Evolutionary conservation across 331 rosid genomes (phyloP), one percentile per base, ranked within the genome.

Genomic region (Malus hybrid): DNA sequence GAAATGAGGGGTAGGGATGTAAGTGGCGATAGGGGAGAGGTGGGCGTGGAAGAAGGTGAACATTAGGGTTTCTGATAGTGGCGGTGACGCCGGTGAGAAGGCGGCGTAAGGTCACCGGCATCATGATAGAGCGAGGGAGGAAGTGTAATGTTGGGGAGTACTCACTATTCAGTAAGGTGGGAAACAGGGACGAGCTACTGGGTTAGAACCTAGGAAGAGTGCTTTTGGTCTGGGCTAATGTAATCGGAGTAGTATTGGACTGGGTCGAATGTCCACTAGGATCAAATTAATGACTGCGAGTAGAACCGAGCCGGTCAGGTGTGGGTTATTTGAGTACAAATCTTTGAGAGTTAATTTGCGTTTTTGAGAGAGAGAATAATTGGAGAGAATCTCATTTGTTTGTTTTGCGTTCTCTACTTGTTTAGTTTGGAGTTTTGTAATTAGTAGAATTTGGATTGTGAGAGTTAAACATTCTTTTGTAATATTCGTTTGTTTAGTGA

Each of bases 91-190:
- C 53, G 55, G 71, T 7, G 74, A 87, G 76, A 5, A 82, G 16
- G 72, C 80, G 80, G 26, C 77, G 82, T 5, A 81, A 36, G 64
- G 68, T 20, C 42, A 66, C 50, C 72, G 68, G 55, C 88, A 84
- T 56, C 15, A 50, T 76, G 4, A 20, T 1, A 10, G 63, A 46
- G 22, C n/a, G 22, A 48, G 33, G 19, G 46, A 29, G 42, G 22
- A 11, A 13, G 11, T 11, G 74, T 10, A 57, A n/a, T 18, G 32
- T 29, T 29, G 50, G 65, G 42, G 52, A 20, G 22, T 4, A 34
- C 4, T 6, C 26, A 39, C 4, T 10, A 39, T 10, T 39, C 46
- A 48, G 48, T 13, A 12, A 32, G 14, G 10, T 22, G 14, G 19
- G 60, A 68, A 53, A 29, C 2, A 12, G 18, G 10, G 62, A 30